These are phyloP conservation scores for Pythium diclinum DNA, from an alignment of 352 stramenopile species.

Conservation along the genomic window DNA sequence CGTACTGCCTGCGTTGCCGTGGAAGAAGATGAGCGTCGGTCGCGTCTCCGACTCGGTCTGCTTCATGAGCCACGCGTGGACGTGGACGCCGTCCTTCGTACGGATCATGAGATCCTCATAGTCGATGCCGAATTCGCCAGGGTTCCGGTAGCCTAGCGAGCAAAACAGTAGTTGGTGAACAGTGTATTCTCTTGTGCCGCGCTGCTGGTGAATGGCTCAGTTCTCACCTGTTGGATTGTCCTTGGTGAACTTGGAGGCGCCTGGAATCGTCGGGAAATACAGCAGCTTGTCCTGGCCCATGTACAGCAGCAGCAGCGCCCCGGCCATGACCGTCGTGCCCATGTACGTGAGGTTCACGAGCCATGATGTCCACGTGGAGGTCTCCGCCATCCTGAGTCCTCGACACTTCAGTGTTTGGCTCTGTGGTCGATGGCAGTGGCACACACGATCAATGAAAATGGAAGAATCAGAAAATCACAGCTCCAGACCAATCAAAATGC, in stretches of 20 bases:
- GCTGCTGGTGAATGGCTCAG: not conserved
- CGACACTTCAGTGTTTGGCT: not conserved
- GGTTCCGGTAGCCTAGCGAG: slow-evolving; percentile 77
- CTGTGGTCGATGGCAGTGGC: not conserved
- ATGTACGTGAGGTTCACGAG: slow-evolving; percentile 62
- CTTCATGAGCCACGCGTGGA: slow-evolving; percentile 93
- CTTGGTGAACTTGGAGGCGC: slow-evolving; percentile 72
- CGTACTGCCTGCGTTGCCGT: slow-evolving; percentile 92
- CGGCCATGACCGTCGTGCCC: slow-evolving; percentile 50
- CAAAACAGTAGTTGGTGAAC: not conserved
- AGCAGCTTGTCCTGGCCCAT: slow-evolving; percentile 80
- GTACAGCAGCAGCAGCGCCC: slow-evolving; percentile 70
- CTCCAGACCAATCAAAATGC: not conserved
- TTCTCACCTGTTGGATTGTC: slow-evolving; percentile 69
- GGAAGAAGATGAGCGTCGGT: slow-evolving; percentile 94
- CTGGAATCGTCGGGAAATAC: slow-evolving; percentile 80
- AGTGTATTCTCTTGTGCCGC: not conserved
- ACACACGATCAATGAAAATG: slow-evolving; percentile 2
- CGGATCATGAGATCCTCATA: slow-evolving; percentile 90
- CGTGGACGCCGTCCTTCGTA: slow-evolving; percentile 73
- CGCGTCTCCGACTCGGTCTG: slow-evolving; percentile 48
- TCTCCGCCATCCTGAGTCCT: slow-evolving; percentile 35
- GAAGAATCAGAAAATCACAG: not conserved
- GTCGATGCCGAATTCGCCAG: slow-evolving; percentile 82
- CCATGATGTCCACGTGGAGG: slow-evolving; percentile 47